Evolutionary conservation across 2,329 filamentous ascomycete species (phyloP), one percentile per base, ranked within the genome.

Genomic region (Exophiala sideris): DNA sequence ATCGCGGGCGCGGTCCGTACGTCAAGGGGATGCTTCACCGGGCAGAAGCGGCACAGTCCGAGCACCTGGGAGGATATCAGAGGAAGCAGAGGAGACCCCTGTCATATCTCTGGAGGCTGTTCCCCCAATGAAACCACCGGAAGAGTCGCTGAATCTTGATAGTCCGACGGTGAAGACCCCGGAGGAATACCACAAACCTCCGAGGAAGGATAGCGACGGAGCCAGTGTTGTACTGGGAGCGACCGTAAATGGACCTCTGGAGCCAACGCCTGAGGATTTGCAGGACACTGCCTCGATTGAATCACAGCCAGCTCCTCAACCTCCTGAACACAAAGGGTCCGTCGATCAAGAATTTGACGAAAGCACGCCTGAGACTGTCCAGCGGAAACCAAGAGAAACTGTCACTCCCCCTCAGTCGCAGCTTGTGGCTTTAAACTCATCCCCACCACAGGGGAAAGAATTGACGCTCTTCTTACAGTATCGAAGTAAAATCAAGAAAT

Each of bases 371-470:
- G 54, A 57, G 18, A 57, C 58, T 5, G 46, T 58, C 29, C 53
- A 52, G 21, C 42, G 53, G 39, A 45, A 51, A 45, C 33, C 53
- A n/a, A 44, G 45, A 4, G 56, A 51, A 7, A 44, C 24, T 32
- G 16, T 41, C 29, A 62, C 59, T 8, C 70, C 73, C 16, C 67
- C 71, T 12, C 81, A 78, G 52, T 75, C 78, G 24, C 76, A 78
- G 48, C 79, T 79, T 39, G 83, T 82, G 59, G 70, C 74, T 29
- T 76, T 83, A 18, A 85, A 86, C 39, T 77, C 79, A 48, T 88
- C 87, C 0, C 90, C 89, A 7, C 85, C 87, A 34, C 77, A 85
- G 5, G 86, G 85, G 7, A 96, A 96, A 68, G 91, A 96, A 63
- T 78, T 99, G 47, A 97, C 92, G 0, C 76, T 99, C 36, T 99